Evolutionary conservation across 2,329 filamentous ascomycete species (phyloP).

Genomic region (Hawksworthiomyces lignivorus): DNA sequence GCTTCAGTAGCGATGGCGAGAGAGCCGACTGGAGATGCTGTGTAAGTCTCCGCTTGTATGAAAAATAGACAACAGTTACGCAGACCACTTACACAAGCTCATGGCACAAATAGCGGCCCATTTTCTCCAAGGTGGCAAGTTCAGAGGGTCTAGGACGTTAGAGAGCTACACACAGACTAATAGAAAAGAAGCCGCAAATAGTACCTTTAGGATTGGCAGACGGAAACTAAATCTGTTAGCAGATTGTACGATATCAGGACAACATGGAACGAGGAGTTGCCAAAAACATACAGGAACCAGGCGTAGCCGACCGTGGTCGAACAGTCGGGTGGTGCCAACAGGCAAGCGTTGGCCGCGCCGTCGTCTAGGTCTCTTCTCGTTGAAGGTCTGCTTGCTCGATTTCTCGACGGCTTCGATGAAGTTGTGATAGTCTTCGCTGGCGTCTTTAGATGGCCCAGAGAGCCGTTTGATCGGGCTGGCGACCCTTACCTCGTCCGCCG

Average conservation of each 20-base stretch:
- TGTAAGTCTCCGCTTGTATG: no score
- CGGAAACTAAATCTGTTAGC: no score
- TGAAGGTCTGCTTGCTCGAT: background rate
- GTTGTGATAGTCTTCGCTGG: slow-evolving; percentile 10
- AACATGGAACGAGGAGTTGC: no score
- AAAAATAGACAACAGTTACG: no score
- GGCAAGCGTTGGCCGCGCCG: slow-evolving; percentile 1
- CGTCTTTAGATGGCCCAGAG: slow-evolving; percentile 1
- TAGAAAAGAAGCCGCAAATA: no score
- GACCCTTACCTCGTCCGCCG: no score
- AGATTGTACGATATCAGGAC: no score
- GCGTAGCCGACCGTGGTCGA: slow-evolving; percentile 11
- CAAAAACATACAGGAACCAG: slow-evolving; percentile 11
- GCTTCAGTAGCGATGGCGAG: slow-evolving; percentile 21
- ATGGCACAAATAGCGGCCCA: slow-evolving; percentile 22
- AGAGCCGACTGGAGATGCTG: slow-evolving; percentile 16
- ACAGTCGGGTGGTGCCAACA: slow-evolving; percentile 13
- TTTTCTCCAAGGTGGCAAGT: slow-evolving; percentile 24
- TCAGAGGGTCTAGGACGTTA: no score
- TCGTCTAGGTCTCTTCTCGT: no score
- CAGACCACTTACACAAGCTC: slow-evolving; percentile 21
- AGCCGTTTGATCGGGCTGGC: no score
- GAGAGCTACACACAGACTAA: no score
- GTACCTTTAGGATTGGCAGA: no score
- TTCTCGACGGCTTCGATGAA: slow-evolving; percentile 11